A percentile compares a stretch with the other conserved stretches of the same genome.
Conservation (phyloP, 169 alveolate species). For the Plasmodium reichenowi region DNA sequence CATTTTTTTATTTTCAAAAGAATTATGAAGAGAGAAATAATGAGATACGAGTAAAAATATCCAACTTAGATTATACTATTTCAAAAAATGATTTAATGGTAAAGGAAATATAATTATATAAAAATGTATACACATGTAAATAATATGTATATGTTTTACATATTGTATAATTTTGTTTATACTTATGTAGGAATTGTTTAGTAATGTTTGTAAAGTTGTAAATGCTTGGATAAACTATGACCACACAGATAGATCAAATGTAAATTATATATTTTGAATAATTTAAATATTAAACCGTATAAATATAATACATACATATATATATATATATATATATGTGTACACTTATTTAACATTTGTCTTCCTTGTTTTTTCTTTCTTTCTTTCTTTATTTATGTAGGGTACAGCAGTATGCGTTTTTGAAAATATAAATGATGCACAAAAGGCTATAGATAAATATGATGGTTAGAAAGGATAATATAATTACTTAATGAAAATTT, state of each 20-base stretch:
- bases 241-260: conserved; percentile 77
- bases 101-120: not conserved
- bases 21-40: conserved; percentile 29
- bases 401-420: conserved; percentile 76
- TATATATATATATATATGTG: not conserved
- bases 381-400: conserved; percentile 2
- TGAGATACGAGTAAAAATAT: conserved; percentile 39
- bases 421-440: conserved; percentile 72
- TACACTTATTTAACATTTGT: not conserved
- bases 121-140: not conserved
- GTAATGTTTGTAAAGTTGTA: conserved; percentile 69
- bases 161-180: not conserved
- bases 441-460: conserved; percentile 73
- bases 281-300: not conserved
- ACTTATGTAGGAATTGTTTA: conserved; percentile 46
- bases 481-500: too few relatives aligned
- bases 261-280: conserved; percentile 6
- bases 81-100: conserved; percentile 67
- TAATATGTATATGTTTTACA: not conserved
- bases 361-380: not conserved
- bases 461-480: conserved; percentile 29
- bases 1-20: conserved; percentile 4
- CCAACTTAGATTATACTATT: conserved; percentile 70
- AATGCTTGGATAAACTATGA: conserved; percentile 75
- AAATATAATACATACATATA: not conserved